Conservation (phyloP, 345 rosid species). For the Ailanthus altissimus region DNA sequence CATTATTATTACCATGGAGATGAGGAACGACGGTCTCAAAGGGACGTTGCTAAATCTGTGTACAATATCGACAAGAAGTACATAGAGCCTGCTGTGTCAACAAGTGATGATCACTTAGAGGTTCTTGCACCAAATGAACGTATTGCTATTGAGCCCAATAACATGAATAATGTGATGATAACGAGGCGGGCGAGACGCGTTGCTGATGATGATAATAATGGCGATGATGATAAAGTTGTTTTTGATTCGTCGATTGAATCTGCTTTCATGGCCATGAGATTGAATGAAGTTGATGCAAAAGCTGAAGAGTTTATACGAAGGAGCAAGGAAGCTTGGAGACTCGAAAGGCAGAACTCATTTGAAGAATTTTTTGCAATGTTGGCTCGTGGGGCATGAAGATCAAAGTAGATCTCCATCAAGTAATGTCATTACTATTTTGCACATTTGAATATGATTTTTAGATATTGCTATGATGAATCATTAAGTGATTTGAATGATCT, state of each 20-base stretch:
- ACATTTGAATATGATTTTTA: too few species aligned
- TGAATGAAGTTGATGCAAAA: slow-evolving; percentile 28
- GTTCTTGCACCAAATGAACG: background rate
- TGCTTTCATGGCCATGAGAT: background rate
- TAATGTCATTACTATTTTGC: background rate
- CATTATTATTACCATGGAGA: background rate
- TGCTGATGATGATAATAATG: background rate
- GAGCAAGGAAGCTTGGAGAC: slow-evolving; percentile 5
- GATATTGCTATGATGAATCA: background rate
- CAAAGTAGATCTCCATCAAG: background rate
- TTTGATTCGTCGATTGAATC: background rate
- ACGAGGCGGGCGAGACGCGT: background rate
- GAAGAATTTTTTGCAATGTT: slow-evolving; percentile 21
- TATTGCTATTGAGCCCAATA: background rate
- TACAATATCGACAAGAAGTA: background rate
- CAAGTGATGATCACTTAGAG: background rate
- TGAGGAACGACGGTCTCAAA: background rate
- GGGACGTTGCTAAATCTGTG: background rate
- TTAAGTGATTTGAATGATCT: background rate
- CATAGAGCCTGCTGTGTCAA: background rate
- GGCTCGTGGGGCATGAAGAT: slow-evolving; percentile 10
- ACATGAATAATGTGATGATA: background rate
- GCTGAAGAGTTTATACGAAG: slow-evolving; percentile 28
- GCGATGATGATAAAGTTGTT: background rate
- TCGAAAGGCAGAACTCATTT: slow-evolving; percentile 24